phyloP scores from a whole-genome alignment of 108 stramenopile genomes.

The Fistulifera solaris region DNA sequence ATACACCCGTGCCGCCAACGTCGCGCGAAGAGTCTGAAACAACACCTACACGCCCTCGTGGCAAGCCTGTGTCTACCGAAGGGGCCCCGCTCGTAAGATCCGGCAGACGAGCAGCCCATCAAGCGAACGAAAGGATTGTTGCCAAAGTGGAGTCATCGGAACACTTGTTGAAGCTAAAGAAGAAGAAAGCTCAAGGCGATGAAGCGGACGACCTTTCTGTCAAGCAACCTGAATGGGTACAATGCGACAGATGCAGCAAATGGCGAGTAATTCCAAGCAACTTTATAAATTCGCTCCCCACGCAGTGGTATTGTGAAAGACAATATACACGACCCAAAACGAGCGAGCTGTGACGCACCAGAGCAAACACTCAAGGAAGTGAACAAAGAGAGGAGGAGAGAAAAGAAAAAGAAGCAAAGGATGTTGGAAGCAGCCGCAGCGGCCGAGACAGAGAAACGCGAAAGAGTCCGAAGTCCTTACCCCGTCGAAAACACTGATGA shows the following conservation, averaged over 20 bases:
- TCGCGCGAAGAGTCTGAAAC: constrained; percentile 6
- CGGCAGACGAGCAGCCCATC: constrained; percentile 57
- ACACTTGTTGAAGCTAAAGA: constrained; percentile 36
- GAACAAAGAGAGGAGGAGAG: constrained; percentile 7
- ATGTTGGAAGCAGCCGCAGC: constrained; percentile 6
- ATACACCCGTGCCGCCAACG: background rate
- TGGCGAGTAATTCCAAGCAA: constrained; percentile 70
- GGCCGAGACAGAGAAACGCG: constrained; percentile 8
- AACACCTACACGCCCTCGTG: background rate
- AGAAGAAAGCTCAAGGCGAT: constrained; percentile 13
- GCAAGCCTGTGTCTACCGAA: background rate
- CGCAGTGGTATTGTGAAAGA: constrained; percentile 72
- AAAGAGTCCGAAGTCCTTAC: constrained; percentile 1
- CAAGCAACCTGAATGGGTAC: constrained; percentile 45
- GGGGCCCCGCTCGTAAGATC: constrained; percentile 23
- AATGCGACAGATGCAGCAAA: constrained; percentile 79
- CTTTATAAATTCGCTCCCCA: constrained; percentile 53
- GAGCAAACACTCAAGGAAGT: constrained; percentile 43
- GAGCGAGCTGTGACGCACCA: constrained; percentile 61
- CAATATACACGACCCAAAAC: constrained; percentile 72
- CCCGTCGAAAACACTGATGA: background rate
- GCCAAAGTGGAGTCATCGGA: constrained; percentile 10
- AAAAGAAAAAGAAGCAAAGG: constrained; percentile 12
- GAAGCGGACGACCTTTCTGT: constrained; percentile 12
- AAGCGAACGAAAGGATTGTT: constrained; percentile 53